Evolutionary conservation across 2,329 filamentous ascomycete species (phyloP).

Genomic region (Tolypocladium paradoxum): DNA sequence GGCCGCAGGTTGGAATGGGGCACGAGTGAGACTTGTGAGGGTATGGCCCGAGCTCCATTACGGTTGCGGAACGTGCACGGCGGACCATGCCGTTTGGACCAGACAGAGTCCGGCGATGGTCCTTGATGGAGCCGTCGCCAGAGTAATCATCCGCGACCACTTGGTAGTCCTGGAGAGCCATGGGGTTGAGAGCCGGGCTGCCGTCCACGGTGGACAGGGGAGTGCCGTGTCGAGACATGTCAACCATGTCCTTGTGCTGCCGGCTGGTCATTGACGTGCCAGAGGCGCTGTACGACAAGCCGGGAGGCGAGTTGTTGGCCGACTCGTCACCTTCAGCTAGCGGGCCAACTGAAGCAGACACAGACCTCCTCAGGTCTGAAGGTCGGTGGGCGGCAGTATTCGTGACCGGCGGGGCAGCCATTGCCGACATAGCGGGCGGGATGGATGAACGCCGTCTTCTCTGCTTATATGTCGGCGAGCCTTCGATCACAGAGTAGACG

Average conservation of each 20-base stretch:
- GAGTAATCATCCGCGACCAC: slow-evolving; percentile 52
- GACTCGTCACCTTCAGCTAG: slow-evolving; percentile 71
- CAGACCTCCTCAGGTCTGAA: slow-evolving; percentile 82
- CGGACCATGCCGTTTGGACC: slow-evolving; percentile 68
- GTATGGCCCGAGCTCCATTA: slow-evolving; percentile 94
- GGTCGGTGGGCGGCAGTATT: slow-evolving; percentile 60
- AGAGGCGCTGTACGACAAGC: slow-evolving; percentile 61
- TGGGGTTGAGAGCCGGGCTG: slow-evolving; percentile 62
- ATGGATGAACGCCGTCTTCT: slow-evolving; percentile 87
- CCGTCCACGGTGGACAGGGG: slow-evolving; percentile 77
- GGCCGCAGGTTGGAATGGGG: slow-evolving; percentile 95
- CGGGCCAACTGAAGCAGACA: slow-evolving; percentile 78
- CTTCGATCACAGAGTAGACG: slow-evolving; percentile 92
- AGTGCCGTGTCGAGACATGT: slow-evolving; percentile 84
- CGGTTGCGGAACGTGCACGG: slow-evolving; percentile 84
- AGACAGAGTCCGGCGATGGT: slow-evolving; percentile 58
- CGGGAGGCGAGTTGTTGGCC: slow-evolving; percentile 68
- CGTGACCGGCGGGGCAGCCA: slow-evolving; percentile 55
- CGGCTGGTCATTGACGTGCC: slow-evolving; percentile 50
- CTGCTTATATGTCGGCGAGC: slow-evolving; percentile 98
- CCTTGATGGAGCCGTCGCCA: slow-evolving; percentile 31
- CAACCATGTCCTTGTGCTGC: slow-evolving; percentile 69
- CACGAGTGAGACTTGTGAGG: slow-evolving; percentile 97
- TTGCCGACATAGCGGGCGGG: slow-evolving; percentile 62
- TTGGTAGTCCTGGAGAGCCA: slow-evolving; percentile 61